Evolutionary conservation across 2,329 filamentous ascomycete species (phyloP), one percentile per base, ranked within the genome.

Genomic region (Pseudogymnoascus sp.): DNA sequence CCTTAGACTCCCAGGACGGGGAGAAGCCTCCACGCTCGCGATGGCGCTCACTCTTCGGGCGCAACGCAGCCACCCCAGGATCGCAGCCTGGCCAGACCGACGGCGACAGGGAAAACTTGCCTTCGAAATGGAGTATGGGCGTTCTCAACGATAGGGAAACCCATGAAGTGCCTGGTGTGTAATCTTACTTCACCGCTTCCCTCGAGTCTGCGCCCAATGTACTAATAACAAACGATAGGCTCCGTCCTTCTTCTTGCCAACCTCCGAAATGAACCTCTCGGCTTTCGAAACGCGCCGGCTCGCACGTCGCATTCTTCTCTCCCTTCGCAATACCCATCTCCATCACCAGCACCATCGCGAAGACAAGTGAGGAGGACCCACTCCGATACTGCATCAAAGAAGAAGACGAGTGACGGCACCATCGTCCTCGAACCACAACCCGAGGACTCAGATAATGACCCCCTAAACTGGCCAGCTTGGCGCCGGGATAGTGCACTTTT

Each of bases 351-450:
- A 60, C 63, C 52, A 41, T 64, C 63, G 15, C 64, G 60, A 28
- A 23, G 23, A 35, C 41, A 21, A n/a, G 6, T 57, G 8, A 57
- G 21, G 18, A 34, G 23, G 23, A 26, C 55, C 15, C 15, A 48
- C 57, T 10, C 48, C 19, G 41, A 67, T 71, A 7, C 28, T 52
- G 45, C n/a, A 30, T 13, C 76, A 76, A 83, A 84, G 74, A 96
- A 96, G 76, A 86, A 79, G 65, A 96, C 91, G 1, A 74, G 80
- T 34, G 88, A 96, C 70, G 91, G 91, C 13, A 81, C 83, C 63
- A 90, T 96, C 67, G 90, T 97, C 60, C 76, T 97, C 12, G 88
- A 95, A 0, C 92, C 92, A 0, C 92, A 97, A 70, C 92, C 92
- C 0, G 91, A 96, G 62, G 91, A 96, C 58, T 91, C 89, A 0